Base-by-base conservation (phyloP, 495 filamentous ascomycete species). In the Aspergillus hancockii region DNA sequence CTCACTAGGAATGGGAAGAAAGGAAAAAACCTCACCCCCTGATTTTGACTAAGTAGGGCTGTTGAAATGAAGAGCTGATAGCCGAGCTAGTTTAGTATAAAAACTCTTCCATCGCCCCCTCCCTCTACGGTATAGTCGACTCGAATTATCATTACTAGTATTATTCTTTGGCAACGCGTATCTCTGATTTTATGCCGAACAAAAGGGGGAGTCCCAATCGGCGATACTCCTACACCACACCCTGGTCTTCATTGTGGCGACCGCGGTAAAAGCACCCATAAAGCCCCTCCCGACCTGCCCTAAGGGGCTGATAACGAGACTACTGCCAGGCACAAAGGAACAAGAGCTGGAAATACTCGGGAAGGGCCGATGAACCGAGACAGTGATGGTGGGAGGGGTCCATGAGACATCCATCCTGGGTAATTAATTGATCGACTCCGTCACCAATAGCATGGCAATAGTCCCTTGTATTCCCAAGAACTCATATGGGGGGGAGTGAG, bases 331-430 rank as follows among this genome's bases (percentile, higher is more conserved):
- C 2, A 41, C 38, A 41, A n/a, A 22, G 43, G 13, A 23, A 47
- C 19, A 47, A 12, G 21, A 22, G 21, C 43, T 21, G 18, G 43
- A 14, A 47, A 47, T 22, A 47, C 43, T 22, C 43, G 43, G 43
- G 43, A 47, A 47, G 43, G 19, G 43, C 43, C 43, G 43, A 47
- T 47, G 43, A 47, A 12, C 43, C 43, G 21, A 47, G 43, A 23
- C 43, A 47, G 19, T 41, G 43, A 4, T 8, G 1, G 43, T 52
- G 50, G 50, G 32, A 52, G 3, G 28, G n/a, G 50, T 52, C 16
- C 28, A 12, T 52, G 49, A 32, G 49, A 52, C 25, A 12, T 19
- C 31, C 34, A n/a, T 19, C 23, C 49, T 18, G 30, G 31, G 50
- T 22, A 18, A 34, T 31, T 34, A 28, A n/a, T 18, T 23, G n/a